Conservation (phyloP, 495 filamentous ascomycete species). For the Daldinia bambusicola region DNA sequence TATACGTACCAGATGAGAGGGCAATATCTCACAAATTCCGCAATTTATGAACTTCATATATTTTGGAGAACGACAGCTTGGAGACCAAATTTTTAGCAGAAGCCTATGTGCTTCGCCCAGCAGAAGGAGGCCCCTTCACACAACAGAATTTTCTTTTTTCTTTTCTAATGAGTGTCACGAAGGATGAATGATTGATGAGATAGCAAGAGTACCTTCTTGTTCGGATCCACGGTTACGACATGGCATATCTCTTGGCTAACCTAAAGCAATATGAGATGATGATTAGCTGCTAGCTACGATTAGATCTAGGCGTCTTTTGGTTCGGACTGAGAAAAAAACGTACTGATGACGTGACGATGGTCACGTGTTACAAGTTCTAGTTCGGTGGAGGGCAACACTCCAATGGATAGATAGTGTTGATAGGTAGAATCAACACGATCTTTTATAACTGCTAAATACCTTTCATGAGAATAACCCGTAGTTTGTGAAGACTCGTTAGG, state of each 20-base stretch:
- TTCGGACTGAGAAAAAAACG: slow-evolving; percentile 41
- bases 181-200: slow-evolving; percentile 47
- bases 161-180: slow-evolving; percentile 45
- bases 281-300: slow-evolving; percentile 36
- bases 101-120: slow-evolving; percentile 11
- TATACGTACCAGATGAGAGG: slow-evolving; percentile 13
- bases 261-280: slow-evolving; percentile 38
- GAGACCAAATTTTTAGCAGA: slow-evolving; percentile 39
- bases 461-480: background rate
- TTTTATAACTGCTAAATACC: slow-evolving; percentile 5
- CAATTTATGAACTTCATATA: slow-evolving; percentile 25
- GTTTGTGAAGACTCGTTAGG: background rate
- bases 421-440: slow-evolving; percentile 37
- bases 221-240: slow-evolving; percentile 49
- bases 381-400: slow-evolving; percentile 23
- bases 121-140: slow-evolving; percentile 18
- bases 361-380: slow-evolving; percentile 23
- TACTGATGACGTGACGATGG: slow-evolving; percentile 39
- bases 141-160: slow-evolving; percentile 29
- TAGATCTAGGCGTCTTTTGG: slow-evolving; percentile 47
- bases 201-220: slow-evolving; percentile 39
- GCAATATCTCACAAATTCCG: slow-evolving; percentile 14
- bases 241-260: slow-evolving; percentile 34
- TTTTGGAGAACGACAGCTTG: slow-evolving; percentile 26
- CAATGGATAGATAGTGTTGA: slow-evolving; percentile 31